A percentile compares a stretch with the other conserved stretches of the same genome.
Conservation (phyloP, 345 rosid genomes). For the Conringia planisiliqua region DNA sequence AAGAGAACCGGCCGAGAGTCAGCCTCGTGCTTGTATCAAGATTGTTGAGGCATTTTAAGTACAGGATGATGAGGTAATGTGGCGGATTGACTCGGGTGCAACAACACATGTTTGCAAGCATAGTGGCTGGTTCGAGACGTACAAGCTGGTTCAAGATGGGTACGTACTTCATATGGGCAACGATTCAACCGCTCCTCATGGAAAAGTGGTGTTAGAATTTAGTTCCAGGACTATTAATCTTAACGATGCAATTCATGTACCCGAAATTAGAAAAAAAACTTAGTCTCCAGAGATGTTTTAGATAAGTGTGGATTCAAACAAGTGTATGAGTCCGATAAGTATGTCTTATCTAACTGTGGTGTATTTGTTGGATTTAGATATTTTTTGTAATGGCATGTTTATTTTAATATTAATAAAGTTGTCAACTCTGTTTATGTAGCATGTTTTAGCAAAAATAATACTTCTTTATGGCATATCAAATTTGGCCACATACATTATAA, state of each 20-base stretch:
- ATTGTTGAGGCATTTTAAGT: not conserved
- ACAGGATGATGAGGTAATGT: not conserved
- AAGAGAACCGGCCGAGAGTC: too few relatives aligned
- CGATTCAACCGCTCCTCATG: too few relatives aligned
- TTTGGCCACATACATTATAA: not conserved
- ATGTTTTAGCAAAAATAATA: not conserved
- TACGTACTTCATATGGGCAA: not conserved
- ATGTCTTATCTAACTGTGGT: not conserved
- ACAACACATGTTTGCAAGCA: not conserved
- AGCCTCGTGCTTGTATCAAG: too few relatives aligned
- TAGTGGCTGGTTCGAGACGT: not conserved
- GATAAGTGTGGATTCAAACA: not conserved
- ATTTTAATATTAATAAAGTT: not conserved
- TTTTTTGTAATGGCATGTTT: not conserved
- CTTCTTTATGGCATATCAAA: not conserved
- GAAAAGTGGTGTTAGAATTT: not conserved
- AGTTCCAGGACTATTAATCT: not conserved
- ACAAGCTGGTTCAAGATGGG: not conserved
- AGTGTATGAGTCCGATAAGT: conserved; percentile 8
- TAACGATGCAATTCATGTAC: not conserved
- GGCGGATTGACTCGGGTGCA: not conserved
- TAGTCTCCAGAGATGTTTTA: not conserved
- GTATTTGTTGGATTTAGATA: conserved; percentile 10
- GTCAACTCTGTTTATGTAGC: not conserved
- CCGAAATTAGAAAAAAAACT: not conserved